These are phyloP conservation scores for Microthlaspi erraticum DNA, from an alignment of 345 rosid species.

Conservation along the genomic window DNA sequence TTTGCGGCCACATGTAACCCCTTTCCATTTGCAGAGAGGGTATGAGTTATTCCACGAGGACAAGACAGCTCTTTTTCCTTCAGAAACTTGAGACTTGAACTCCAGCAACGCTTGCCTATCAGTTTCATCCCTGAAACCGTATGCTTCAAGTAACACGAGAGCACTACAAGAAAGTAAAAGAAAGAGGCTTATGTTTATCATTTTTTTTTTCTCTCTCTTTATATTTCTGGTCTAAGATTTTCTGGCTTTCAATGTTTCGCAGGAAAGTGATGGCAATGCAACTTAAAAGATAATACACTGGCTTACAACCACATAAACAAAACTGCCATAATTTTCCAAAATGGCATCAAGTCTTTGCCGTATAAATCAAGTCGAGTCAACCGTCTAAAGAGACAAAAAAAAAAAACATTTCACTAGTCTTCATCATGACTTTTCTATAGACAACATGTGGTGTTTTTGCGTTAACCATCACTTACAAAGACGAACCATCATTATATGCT, in stretches of 20 bases:
- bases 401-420: neutral
- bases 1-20: constrained; percentile 37
- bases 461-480: too few species aligned
- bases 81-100: constrained; percentile 29
- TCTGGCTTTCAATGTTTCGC: neutral
- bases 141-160: constrained; percentile 25
- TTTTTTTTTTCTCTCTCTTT: neutral
- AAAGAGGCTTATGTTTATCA: constrained; percentile 11
- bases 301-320: constrained; percentile 8
- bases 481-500: too few species aligned
- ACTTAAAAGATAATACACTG: neutral
- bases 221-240: neutral
- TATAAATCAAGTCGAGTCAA: neutral
- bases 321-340: neutral
- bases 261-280: neutral
- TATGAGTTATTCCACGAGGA: constrained; percentile 45
- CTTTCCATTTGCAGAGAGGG: constrained; percentile 46
- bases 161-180: constrained; percentile 18
- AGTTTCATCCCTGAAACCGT: neutral
- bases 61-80: constrained; percentile 17
- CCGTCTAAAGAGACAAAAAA: neutral
- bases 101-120: constrained; percentile 33
- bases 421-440: neutral
- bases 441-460: neutral
- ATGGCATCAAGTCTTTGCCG: constrained; percentile 7